phyloP scores from a whole-genome alignment of 2,329 filamentous ascomycete species.

The Knufia fluminis region DNA sequence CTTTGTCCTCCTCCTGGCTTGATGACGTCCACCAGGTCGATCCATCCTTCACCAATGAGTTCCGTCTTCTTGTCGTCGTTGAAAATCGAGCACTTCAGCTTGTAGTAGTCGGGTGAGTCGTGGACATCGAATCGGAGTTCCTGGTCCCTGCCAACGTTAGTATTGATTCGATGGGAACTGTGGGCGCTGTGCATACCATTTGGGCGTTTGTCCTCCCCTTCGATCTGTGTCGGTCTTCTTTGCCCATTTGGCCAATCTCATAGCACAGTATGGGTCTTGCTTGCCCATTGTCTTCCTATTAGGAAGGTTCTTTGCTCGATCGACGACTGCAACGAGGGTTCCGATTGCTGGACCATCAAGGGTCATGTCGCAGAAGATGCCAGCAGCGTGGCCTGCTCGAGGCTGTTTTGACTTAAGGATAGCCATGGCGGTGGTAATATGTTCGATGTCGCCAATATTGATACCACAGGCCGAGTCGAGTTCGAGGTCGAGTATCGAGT shows the following conservation, averaged over 20 bases:
- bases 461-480: background rate
- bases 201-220: constrained; percentile 86
- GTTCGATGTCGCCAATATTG: background rate
- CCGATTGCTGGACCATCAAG: constrained; percentile 89
- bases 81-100: constrained; percentile 90
- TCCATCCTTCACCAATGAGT: constrained; percentile 87
- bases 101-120: constrained; percentile 92
- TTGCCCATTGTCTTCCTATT: constrained; percentile 97
- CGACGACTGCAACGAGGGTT: constrained; percentile 82
- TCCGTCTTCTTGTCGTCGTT: constrained; percentile 98
- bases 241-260: constrained; percentile 86
- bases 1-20: constrained; percentile 82
- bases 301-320: constrained; percentile 91
- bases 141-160: constrained; percentile 63
- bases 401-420: constrained; percentile 15
- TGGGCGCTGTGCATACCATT: constrained; percentile 58
- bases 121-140: constrained; percentile 93
- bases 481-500: background rate
- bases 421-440: constrained; percentile 15
- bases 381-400: constrained; percentile 62
- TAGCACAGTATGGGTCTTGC: constrained; percentile 95
- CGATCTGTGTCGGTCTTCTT: constrained; percentile 95
- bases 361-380: constrained; percentile 89
- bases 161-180: background rate
- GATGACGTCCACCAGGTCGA: constrained; percentile 72